A percentile compares a stretch with the other conserved stretches of the same genome.
Conservation (phyloP, 2,329 filamentous ascomycete genomes). For the Tricladium varicosporioides region DNA sequence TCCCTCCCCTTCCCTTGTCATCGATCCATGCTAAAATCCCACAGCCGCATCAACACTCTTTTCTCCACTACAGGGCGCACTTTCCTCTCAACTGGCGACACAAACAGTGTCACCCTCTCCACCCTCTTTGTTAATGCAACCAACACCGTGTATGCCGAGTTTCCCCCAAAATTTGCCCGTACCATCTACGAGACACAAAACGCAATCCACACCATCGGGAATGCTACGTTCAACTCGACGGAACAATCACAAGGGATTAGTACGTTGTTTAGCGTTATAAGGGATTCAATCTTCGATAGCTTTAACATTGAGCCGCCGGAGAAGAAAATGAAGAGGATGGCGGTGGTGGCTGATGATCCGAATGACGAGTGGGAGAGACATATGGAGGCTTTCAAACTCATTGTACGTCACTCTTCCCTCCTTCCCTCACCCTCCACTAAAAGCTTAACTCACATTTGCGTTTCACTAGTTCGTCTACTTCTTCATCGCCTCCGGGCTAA, state of each 20-base stretch:
- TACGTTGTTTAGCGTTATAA: slow-evolving; percentile 15
- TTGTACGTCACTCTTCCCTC: slow-evolving; percentile 12
- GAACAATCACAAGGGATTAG: slow-evolving; percentile 6
- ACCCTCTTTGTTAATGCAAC: slow-evolving; percentile 8
- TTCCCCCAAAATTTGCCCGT: slow-evolving; percentile 10
- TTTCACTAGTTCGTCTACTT: slow-evolving; percentile 26
- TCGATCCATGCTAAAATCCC: background rate
- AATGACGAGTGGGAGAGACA: slow-evolving; percentile 20
- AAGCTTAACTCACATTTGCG: background rate
- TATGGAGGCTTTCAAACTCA: slow-evolving; percentile 15
- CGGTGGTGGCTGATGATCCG: slow-evolving; percentile 3
- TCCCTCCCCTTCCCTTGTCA: background rate
- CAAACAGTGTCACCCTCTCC: background rate
- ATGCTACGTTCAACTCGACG: slow-evolving; percentile 14
- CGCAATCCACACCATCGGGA: slow-evolving; percentile 9
- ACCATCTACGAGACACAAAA: slow-evolving; percentile 9
- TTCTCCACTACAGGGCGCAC: background rate
- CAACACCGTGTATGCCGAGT: slow-evolving; percentile 11
- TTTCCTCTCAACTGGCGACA: background rate
- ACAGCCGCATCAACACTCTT: slow-evolving; percentile 1
- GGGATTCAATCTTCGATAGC: slow-evolving; percentile 24
- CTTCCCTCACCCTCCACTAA: background rate
- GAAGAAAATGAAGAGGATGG: background rate
- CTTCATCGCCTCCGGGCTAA: slow-evolving; percentile 22
- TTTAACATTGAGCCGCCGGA: slow-evolving; percentile 14